phyloP scores from a whole-genome alignment of 2,329 filamentous ascomycete species.

The Penicillium hesseltinei region DNA sequence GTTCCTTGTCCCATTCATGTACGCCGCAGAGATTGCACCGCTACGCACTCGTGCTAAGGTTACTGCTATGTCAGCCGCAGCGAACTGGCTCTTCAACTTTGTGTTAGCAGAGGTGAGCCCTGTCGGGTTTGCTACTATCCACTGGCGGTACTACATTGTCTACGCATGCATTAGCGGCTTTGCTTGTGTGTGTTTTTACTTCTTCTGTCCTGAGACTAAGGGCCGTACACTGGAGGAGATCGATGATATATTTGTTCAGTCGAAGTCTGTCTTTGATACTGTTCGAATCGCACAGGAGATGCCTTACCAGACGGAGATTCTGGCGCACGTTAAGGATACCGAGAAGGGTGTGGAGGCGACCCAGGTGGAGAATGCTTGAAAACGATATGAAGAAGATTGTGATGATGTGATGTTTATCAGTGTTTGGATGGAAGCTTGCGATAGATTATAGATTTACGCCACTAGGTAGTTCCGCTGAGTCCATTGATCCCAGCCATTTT shows the following conservation, averaged over 20 bases:
- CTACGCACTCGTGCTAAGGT: slow-evolving; percentile 46
- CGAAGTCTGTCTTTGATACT: slow-evolving; percentile 29
- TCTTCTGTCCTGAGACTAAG: slow-evolving; percentile 41
- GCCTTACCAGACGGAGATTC: slow-evolving; percentile 21
- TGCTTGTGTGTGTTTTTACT: slow-evolving; percentile 30
- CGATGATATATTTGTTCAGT: slow-evolving; percentile 36
- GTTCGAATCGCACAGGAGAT: slow-evolving; percentile 20
- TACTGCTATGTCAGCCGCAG: slow-evolving; percentile 54
- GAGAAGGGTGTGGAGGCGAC: slow-evolving; percentile 6
- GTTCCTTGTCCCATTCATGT: slow-evolving; percentile 59
- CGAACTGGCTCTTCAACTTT: slow-evolving; percentile 42
- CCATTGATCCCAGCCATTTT: not conserved
- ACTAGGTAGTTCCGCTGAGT: not conserved
- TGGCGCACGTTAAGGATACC: slow-evolving; percentile 8
- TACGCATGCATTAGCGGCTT: slow-evolving; percentile 43
- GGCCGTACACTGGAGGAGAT: slow-evolving; percentile 40
- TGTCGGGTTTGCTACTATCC: slow-evolving; percentile 44
- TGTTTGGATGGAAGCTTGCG: not conserved
- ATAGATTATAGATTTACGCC: not conserved
- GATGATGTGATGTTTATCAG: not conserved
- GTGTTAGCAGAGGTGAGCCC: slow-evolving; percentile 38
- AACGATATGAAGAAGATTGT: not conserved
- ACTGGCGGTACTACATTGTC: slow-evolving; percentile 48
- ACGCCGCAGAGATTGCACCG: slow-evolving; percentile 58
- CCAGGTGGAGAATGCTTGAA: slow-evolving; percentile 8